Base-by-base conservation (phyloP, 139 green algal genomes). In the Chlorella sp. region DNA sequence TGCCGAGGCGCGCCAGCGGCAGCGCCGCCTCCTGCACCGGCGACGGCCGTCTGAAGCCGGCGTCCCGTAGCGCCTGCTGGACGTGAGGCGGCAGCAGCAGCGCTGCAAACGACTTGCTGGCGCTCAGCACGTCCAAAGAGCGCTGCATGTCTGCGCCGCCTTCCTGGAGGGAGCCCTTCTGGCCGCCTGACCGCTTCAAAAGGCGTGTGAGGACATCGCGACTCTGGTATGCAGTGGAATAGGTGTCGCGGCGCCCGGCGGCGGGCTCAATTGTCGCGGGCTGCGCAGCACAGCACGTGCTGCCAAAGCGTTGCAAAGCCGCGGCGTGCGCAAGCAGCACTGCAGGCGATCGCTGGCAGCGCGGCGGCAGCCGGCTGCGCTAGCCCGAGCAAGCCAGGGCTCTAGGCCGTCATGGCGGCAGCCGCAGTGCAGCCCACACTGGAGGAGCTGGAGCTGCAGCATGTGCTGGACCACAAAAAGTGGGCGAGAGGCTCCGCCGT, bases 11-110 rank as follows among this genome's bases (percentile, higher is more conserved):
- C 0, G 89, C 92, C 3, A 96, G 80, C 2, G 95, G 95, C 60
- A 98, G 94, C 30, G 94, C 91, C 3, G 89, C 88, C 44, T 92
- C 84, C 74, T 96, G 94, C 34, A 96, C 93, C 8, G 94, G 94
- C 36, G 94, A 96, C 4, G 94, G 94, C 38, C 84, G 69, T 24
- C 82, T 46, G 77, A 94, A 96, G 36, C 94, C 94, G 3, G 88
- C 91, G 30, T 75, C 62, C 0, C 73, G 76, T 36, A 97, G 86
- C 14, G 88, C 92, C 6, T 62, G 14, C 38, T 92, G 76, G 34
- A 96, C 82, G 9, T 44, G 24, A 14, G 73, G 51, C 0, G 94
- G 92, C 68, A 97, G 77, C 41, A 92, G 83, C 60, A 97, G 83
- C 20, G 94, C 90, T 2, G 75, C 40, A 76, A 97, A 97, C 30